Conservation (phyloP, 495 filamentous ascomycete genomes). For the Pyrenula aspistea region DNA sequence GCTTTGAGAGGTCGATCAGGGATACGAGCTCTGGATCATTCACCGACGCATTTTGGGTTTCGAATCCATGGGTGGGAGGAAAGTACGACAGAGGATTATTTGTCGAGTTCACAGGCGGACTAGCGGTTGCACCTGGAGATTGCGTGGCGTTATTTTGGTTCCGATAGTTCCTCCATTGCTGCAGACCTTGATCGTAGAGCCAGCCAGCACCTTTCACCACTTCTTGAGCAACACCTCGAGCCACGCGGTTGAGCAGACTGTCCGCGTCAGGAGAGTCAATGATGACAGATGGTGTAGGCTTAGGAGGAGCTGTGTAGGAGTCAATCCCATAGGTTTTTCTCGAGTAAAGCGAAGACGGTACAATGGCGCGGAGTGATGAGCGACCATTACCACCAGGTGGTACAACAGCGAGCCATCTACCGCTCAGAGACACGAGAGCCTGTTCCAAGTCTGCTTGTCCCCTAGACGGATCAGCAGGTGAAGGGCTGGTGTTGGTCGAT, state of each 20-base stretch:
- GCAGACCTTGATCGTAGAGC: slow-evolving; percentile 74
- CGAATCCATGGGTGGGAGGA: slow-evolving; percentile 62
- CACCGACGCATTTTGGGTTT: slow-evolving; percentile 26
- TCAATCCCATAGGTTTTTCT: slow-evolving; percentile 54
- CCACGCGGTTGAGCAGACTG: slow-evolving; percentile 71
- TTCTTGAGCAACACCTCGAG: slow-evolving; percentile 80
- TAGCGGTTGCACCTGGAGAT: slow-evolving; percentile 14
- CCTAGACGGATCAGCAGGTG: slow-evolving; percentile 33
- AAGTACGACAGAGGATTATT: slow-evolving; percentile 34
- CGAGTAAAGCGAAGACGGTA: slow-evolving; percentile 26
- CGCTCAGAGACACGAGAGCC: slow-evolving; percentile 63
- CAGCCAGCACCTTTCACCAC: slow-evolving; percentile 79
- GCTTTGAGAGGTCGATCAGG: slow-evolving; percentile 64
- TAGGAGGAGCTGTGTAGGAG: slow-evolving; percentile 58
- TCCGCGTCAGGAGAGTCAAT: slow-evolving; percentile 71
- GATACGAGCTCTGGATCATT: slow-evolving; percentile 74
- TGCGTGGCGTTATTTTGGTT: slow-evolving; percentile 40
- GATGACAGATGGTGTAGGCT: slow-evolving; percentile 61
- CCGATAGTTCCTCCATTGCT: slow-evolving; percentile 86
- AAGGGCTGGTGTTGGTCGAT: slow-evolving; percentile 39
- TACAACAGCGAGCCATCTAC: slow-evolving; percentile 76
- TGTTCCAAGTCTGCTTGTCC: slow-evolving; percentile 32
- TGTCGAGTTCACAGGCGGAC: slow-evolving; percentile 14
- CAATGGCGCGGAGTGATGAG: slow-evolving; percentile 51
- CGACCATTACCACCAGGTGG: slow-evolving; percentile 62